A percentile compares a stretch with the other conserved stretches of the same genome.
phyloP scores from a whole-genome alignment of 305 asterid genomes.

The Galium porrigens region DNA sequence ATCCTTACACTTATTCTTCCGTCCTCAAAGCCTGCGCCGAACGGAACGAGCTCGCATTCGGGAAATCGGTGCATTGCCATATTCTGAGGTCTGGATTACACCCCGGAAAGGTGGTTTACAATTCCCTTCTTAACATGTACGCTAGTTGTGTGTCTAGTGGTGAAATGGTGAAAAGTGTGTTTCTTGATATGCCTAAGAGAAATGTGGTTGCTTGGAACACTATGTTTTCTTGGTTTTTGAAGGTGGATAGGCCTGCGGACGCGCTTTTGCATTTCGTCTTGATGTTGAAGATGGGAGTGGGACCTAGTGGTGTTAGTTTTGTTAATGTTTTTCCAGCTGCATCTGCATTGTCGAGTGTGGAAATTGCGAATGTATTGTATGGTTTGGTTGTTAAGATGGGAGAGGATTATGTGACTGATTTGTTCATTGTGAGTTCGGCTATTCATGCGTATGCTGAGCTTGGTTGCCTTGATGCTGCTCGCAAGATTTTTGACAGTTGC shows the following conservation, averaged over 20 bases:
- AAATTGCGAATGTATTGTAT: slow-evolving; percentile 37
- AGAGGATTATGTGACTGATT: slow-evolving; percentile 39
- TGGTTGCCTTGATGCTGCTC: slow-evolving; percentile 39
- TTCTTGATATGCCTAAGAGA: slow-evolving; percentile 48
- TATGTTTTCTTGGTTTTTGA: slow-evolving; percentile 57
- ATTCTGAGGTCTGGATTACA: slow-evolving; percentile 38
- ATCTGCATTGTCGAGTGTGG: slow-evolving; percentile 33
- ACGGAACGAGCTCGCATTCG: slow-evolving; percentile 38
- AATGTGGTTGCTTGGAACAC: slow-evolving; percentile 77
- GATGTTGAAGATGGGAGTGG: slow-evolving; percentile 58
- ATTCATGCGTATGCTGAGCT: slow-evolving; percentile 71
- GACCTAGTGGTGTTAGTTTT: slow-evolving; percentile 56
- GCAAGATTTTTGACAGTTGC: slow-evolving; percentile 48
- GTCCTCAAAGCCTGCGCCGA: slow-evolving; percentile 74
- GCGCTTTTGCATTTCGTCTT: slow-evolving; percentile 43
- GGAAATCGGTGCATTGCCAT: slow-evolving; percentile 69
- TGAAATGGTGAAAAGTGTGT: slow-evolving; percentile 46
- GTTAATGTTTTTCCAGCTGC: slow-evolving; percentile 60
- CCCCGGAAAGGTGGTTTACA: slow-evolving; percentile 57
- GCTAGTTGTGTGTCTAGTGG: slow-evolving; percentile 31
- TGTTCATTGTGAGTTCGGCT: slow-evolving; percentile 67
- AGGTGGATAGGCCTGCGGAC: slow-evolving; percentile 37
- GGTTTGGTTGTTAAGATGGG: slow-evolving; percentile 53
- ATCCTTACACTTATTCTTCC: slow-evolving; percentile 69
- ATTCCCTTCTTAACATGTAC: slow-evolving; percentile 77